These are phyloP conservation scores for Gigaspora rosea DNA, from an alignment of 192 early-diverging fungal species.

Conservation along the genomic window DNA sequence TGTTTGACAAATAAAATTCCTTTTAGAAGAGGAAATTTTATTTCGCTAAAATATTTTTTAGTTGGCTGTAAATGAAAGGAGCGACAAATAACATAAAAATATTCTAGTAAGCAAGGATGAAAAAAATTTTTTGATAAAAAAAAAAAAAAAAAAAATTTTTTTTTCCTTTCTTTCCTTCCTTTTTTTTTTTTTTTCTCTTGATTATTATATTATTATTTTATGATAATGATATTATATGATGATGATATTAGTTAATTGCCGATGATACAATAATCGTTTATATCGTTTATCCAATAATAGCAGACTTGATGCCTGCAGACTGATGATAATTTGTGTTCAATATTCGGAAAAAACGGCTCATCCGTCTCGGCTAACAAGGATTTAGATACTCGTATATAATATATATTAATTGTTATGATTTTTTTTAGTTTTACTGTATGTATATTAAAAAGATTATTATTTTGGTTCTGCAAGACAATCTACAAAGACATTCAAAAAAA, in stretches of 20 bases:
- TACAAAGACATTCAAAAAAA: too few relatives aligned
- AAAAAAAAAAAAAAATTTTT: too few relatives aligned
- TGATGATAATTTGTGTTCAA: background rate
- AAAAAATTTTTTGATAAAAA: background rate
- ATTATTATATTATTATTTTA: conserved; percentile 18
- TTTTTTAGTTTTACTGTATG: too few relatives aligned
- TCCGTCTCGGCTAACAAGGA: conserved; percentile 8
- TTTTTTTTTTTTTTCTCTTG: conserved; percentile 8
- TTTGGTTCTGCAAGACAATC: too few relatives aligned
- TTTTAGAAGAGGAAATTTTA: background rate
- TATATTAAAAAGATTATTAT: too few relatives aligned
- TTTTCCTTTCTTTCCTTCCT: background rate
- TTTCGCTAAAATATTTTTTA: background rate
- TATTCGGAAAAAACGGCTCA: conserved; percentile 14
- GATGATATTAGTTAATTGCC: background rate
- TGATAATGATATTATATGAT: background rate
- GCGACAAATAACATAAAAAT: conserved; percentile 9
- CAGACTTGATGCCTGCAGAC: conserved; percentile 15
- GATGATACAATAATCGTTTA: background rate
- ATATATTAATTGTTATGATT: too few relatives aligned
- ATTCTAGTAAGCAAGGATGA: background rate
- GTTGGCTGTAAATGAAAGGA: background rate
- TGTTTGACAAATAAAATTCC: background rate
- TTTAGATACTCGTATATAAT: too few relatives aligned
- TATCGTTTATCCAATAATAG: background rate